Evolutionary conservation across 225 moss, liverwort and hornwort species (phyloP).

Genomic region (Thuidium tamariscinum): DNA sequence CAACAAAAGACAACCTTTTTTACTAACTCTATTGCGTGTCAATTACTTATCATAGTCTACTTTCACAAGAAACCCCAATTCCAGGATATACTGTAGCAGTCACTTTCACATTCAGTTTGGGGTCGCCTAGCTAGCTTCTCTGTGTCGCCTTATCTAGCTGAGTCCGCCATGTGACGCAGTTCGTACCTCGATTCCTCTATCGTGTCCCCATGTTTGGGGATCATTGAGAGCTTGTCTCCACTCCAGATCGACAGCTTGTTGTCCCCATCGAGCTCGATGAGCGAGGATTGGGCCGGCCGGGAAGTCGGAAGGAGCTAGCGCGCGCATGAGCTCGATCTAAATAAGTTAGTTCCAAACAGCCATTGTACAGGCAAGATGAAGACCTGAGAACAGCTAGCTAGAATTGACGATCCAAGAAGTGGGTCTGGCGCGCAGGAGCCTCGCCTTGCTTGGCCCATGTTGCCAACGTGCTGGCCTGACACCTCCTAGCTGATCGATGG

Average conservation of each 20-base stretch:
- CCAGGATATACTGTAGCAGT: background rate
- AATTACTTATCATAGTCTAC: no score
- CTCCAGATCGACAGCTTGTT: background rate
- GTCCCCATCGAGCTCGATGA: background rate
- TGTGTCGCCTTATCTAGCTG: background rate
- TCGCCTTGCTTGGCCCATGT: background rate
- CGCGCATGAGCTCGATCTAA: no score
- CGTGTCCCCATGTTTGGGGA: background rate
- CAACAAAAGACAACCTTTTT: background rate
- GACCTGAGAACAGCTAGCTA: background rate
- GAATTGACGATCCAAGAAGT: background rate
- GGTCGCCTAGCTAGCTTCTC: no score
- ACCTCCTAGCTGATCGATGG: background rate
- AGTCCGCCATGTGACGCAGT: background rate
- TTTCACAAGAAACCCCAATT: background rate
- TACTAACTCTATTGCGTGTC: background rate
- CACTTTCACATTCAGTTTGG: background rate
- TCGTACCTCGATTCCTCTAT: background rate
- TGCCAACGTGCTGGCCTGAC: conserved; percentile 1
- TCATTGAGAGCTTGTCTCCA: background rate
- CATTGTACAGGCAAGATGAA: background rate
- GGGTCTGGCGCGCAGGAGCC: background rate
- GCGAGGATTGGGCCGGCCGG: background rate
- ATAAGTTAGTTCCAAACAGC: background rate
- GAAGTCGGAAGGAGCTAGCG: background rate